A percentile compares a stretch with the other conserved stretches of the same genome.
Evolutionary conservation across 208 protist genomes (phyloP).

Genomic region (Leptomonas pyrrhocoris): DNA sequence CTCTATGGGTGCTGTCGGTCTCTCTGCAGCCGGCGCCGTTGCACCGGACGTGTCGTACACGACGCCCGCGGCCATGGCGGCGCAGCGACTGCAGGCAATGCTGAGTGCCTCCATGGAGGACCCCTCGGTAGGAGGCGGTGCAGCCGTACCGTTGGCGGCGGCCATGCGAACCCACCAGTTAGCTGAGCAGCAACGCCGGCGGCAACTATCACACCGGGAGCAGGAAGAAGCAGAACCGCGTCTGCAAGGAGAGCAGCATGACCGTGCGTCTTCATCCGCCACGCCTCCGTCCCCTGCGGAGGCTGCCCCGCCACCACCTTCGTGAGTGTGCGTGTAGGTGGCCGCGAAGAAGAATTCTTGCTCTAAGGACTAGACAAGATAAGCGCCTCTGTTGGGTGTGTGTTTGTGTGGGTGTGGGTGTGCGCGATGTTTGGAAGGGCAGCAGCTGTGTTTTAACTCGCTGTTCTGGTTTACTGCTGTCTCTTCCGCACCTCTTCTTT

Average conservation of each 20-base stretch:
- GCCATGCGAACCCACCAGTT: neutral
- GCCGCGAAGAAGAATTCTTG: no score
- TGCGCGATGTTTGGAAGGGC: no score
- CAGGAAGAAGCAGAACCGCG: neutral
- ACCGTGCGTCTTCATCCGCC: neutral
- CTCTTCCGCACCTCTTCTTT: no score
- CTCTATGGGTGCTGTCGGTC: neutral
- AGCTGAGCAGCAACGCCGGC: neutral
- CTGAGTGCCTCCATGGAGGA: constrained; percentile 54
- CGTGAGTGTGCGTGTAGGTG: no score
- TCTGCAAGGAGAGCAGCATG: no score
- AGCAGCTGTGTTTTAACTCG: no score
- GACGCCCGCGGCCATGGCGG: constrained; percentile 57
- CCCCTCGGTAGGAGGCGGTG: constrained; percentile 30
- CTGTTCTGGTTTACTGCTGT: no score
- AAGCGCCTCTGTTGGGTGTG: no score
- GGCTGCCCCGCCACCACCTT: no score
- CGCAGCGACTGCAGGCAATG: constrained; percentile 65
- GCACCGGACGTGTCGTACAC: constrained; percentile 18
- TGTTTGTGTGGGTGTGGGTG: no score
- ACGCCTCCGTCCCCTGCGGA: neutral
- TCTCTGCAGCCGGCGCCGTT: neutral
- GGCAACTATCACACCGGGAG: neutral
- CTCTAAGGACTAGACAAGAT: no score
- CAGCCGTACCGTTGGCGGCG: neutral